Conservation (phyloP, 495 filamentous ascomycete species). For the Penicillium ochrochloron region DNA sequence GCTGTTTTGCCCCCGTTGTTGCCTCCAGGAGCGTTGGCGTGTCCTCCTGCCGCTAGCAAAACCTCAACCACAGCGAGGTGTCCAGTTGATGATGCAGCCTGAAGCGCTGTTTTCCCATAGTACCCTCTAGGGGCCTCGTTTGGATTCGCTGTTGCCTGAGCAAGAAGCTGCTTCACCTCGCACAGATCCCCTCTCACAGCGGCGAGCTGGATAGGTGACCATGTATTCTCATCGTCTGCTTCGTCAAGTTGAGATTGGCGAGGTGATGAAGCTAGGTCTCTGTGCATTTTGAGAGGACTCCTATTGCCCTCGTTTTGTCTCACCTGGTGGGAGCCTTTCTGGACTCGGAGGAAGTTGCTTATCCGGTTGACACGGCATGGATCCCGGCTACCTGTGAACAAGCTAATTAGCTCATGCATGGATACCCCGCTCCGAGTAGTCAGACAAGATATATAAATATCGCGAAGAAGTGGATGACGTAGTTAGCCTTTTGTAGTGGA, state of each 20-base stretch:
- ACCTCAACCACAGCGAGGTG: slow-evolving; percentile 13
- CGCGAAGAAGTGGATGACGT: not conserved
- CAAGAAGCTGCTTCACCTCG: slow-evolving; percentile 16
- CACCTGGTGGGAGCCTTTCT: not conserved
- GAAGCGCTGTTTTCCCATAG: slow-evolving; percentile 21
- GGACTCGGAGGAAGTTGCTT: not conserved
- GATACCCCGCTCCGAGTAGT: not conserved
- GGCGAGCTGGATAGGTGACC: slow-evolving; percentile 16
- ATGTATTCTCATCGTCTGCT: slow-evolving; percentile 9
- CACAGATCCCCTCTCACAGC: slow-evolving; percentile 9
- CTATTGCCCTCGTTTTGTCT: not conserved
- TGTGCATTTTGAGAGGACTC: slow-evolving; percentile 3
- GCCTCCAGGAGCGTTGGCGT: slow-evolving; percentile 28
- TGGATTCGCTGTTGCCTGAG: slow-evolving; percentile 6
- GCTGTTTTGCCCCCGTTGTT: slow-evolving; percentile 19
- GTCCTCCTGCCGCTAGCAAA: slow-evolving; percentile 23
- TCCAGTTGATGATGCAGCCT: slow-evolving; percentile 18
- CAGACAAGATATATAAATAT: not conserved
- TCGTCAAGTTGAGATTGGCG: slow-evolving; percentile 1
- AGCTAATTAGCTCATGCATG: not conserved
- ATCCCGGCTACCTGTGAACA: not conserved
- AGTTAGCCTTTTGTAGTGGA: not conserved
- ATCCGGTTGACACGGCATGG: not conserved
- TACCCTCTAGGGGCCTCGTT: slow-evolving; percentile 17
- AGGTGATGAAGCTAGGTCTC: not conserved